Evolutionary conservation across 805 yeast species (phyloP).

Genomic region (Wickerhamiella azymoides): DNA sequence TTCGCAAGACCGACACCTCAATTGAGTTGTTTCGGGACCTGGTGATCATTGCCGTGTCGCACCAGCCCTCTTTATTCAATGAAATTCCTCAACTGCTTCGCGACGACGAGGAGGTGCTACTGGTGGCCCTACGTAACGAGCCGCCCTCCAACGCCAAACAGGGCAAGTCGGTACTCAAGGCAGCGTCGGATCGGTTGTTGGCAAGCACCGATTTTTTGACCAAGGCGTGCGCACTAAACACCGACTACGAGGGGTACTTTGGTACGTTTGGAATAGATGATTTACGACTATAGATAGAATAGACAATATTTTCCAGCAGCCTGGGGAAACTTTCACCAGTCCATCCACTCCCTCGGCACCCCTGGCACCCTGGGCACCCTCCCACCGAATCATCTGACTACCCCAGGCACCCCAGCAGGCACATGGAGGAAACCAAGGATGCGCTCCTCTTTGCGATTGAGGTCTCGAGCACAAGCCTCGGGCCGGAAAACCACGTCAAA

Average conservation of each 20-base stretch:
- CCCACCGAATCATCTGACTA: too few species aligned
- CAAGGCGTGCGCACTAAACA: not conserved
- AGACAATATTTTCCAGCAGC: too few species aligned
- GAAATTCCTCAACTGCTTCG: constrained; percentile 1
- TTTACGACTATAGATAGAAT: not conserved
- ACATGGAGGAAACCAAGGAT: constrained; percentile 18
- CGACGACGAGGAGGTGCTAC: not conserved
- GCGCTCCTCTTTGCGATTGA: constrained; percentile 27
- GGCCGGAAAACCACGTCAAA: constrained; percentile 12
- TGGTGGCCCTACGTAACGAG: not conserved
- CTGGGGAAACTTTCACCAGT: too few species aligned
- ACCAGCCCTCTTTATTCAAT: not conserved
- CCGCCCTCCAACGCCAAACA: not conserved
- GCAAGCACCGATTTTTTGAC: not conserved
- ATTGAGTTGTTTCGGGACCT: not conserved
- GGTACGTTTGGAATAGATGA: not conserved
- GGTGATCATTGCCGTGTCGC: not conserved
- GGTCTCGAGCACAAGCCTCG: constrained; percentile 23
- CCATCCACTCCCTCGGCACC: too few species aligned
- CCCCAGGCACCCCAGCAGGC: too few species aligned
- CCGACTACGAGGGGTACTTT: not conserved
- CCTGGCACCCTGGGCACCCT: too few species aligned
- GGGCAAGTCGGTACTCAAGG: not conserved
- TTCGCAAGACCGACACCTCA: not conserved
- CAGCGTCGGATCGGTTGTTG: not conserved